Evolutionary conservation across 768 basidiomycete genomes (phyloP).

Genomic region (Pulveroboletus sp.): DNA sequence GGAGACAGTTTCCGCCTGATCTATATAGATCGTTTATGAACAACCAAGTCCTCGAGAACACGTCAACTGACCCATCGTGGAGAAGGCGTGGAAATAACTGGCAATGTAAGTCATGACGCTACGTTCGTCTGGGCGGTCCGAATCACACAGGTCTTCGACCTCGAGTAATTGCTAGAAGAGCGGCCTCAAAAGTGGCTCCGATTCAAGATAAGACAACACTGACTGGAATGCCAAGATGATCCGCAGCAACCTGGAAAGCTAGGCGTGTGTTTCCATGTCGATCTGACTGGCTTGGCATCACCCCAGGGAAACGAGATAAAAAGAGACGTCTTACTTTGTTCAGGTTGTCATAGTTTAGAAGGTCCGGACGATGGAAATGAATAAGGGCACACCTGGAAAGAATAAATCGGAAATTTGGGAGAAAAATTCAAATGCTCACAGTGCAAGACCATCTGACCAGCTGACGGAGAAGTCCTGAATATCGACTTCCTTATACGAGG

Average conservation of each 20-base stretch:
- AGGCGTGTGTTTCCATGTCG: constrained; percentile 78
- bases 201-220: constrained; percentile 25
- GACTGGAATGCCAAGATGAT: constrained; percentile 88
- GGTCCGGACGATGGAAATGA: constrained; percentile 94
- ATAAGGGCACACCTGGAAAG: constrained; percentile 87
- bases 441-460: constrained; percentile 92
- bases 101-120: constrained; percentile 99
- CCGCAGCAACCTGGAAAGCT: constrained; percentile 84
- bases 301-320: not conserved
- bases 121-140: constrained; percentile 85
- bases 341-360: constrained; percentile 83
- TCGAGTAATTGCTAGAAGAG: constrained; percentile 79
- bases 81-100: constrained; percentile 97
- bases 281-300: constrained; percentile 48
- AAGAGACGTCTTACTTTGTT: constrained; percentile 56
- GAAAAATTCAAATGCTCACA: constrained; percentile 49
- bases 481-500: constrained; percentile 83
- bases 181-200: constrained; percentile 1
- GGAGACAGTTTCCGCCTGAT: constrained; percentile 92
- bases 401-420: constrained; percentile 5
- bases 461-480: constrained; percentile 91
- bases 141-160: constrained; percentile 91
- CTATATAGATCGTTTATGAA: constrained; percentile 36
- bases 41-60: not conserved
- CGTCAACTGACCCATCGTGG: constrained; percentile 74